Conservation (phyloP, 108 stramenopile species). For the Cyclotella cryptica region DNA sequence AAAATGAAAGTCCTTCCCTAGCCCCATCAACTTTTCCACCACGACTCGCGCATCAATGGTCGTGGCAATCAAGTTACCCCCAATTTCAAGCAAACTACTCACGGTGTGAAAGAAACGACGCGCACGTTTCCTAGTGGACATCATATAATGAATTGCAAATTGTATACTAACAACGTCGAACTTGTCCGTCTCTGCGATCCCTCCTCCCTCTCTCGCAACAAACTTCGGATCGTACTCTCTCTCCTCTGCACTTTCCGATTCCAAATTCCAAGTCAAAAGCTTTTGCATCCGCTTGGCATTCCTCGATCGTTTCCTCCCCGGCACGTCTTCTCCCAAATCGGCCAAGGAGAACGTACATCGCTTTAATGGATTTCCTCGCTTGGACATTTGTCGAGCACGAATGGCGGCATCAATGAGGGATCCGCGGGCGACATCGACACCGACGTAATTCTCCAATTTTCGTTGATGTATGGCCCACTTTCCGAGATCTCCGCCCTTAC, state of each 20-base stretch:
- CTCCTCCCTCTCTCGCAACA: conserved; percentile 66
- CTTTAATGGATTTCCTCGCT: conserved; percentile 42
- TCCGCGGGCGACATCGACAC: conserved; percentile 96
- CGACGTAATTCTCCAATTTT: conserved; percentile 88
- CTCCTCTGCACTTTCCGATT: conserved; percentile 65
- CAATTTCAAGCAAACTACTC: conserved; percentile 82
- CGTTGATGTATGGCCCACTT: conserved; percentile 89
- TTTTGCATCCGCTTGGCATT: conserved; percentile 70
- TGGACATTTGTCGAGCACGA: conserved; percentile 75
- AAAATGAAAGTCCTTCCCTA: conserved; percentile 77
- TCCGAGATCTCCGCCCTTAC: conserved; percentile 98
- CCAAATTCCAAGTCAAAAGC: conserved; percentile 76
- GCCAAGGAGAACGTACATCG: conserved; percentile 80
- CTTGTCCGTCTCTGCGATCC: conserved; percentile 62
- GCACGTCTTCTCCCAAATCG: conserved; percentile 92
- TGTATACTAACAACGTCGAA: conserved; percentile 98
- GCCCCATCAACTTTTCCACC: conserved; percentile 75
- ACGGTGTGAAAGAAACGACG: conserved; percentile 91
- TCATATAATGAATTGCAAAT: conserved; percentile 99
- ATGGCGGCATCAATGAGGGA: conserved; percentile 93
- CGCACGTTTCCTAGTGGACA: conserved; percentile 85
- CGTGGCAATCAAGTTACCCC: conserved; percentile 94
- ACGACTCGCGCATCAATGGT: conserved; percentile 95
- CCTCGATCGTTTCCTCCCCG: conserved; percentile 64
- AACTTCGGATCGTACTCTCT: conserved; percentile 67